phyloP scores from a whole-genome alignment of 805 yeast genomes.

The Barnettozyma salicaria region DNA sequence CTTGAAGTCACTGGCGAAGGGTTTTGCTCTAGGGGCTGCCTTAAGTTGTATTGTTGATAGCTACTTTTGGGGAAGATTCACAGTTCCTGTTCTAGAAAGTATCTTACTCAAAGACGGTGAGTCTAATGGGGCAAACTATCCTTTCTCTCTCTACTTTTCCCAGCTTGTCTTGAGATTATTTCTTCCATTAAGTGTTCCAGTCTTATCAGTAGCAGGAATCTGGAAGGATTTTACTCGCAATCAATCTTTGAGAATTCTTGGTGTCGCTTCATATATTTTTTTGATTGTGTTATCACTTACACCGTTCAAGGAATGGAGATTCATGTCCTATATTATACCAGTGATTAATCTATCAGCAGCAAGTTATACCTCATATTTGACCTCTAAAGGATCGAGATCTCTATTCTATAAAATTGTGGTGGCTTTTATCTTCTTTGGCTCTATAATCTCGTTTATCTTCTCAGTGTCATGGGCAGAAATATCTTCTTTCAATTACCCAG shows the following conservation, averaged over 20 bases:
- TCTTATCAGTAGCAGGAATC: constrained; percentile 33
- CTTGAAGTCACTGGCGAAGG: constrained; percentile 38
- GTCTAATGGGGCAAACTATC: constrained; percentile 68
- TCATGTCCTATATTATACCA: constrained; percentile 72
- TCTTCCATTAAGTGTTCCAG: constrained; percentile 40
- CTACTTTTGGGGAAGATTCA: constrained; percentile 58
- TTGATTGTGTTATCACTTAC: constrained; percentile 67
- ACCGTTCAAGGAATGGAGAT: constrained; percentile 94
- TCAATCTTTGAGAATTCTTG: constrained; percentile 37
- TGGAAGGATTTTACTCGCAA: constrained; percentile 30
- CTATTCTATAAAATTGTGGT: constrained; percentile 14
- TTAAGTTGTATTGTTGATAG: constrained; percentile 56
- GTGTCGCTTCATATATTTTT: constrained; percentile 47
- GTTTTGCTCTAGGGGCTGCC: constrained; percentile 45
- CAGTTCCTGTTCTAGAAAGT: constrained; percentile 73
- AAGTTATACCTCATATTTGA: constrained; percentile 42
- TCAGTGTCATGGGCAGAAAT: constrained; percentile 51
- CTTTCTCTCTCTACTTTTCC: constrained; percentile 60
- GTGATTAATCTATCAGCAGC: constrained; percentile 60
- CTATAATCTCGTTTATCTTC: constrained; percentile 31
- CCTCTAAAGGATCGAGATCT: constrained; percentile 18
- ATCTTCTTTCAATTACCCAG: constrained; percentile 81
- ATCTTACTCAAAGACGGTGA: constrained; percentile 70
- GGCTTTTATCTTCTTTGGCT: constrained; percentile 21
- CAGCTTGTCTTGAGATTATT: constrained; percentile 37